Conservation (phyloP, 139 green algal genomes). For the Spirogloea muscicola region DNA sequence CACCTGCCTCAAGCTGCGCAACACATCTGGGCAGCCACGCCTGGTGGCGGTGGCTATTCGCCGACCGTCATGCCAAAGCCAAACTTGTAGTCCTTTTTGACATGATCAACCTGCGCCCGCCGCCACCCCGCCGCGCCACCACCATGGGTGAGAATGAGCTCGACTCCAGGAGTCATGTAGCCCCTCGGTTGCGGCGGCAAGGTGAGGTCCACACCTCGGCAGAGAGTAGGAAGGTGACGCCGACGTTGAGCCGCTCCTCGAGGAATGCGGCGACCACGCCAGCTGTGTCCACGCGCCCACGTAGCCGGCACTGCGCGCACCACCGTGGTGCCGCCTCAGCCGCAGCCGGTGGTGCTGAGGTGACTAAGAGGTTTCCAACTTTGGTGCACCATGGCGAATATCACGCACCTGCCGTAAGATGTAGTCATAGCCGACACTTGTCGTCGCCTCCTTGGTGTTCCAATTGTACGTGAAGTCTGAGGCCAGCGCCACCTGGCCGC, state of each 20-base stretch:
- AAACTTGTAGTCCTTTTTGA: slow-evolving; percentile 95
- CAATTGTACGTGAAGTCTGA: slow-evolving; percentile 93
- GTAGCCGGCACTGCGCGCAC: slow-evolving; percentile 45
- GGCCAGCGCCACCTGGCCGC: slow-evolving; percentile 65
- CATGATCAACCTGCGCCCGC: slow-evolving; percentile 79
- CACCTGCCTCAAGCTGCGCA: no score
- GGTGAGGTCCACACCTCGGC: slow-evolving; percentile 77
- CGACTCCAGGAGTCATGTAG: no score
- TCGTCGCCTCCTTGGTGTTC: slow-evolving; percentile 77
- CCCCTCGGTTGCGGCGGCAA: no score
- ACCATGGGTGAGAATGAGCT: no score
- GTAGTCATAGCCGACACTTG: slow-evolving; percentile 95
- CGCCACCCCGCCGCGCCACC: no score
- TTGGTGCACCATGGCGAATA: no score
- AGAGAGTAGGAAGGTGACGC: slow-evolving; percentile 92
- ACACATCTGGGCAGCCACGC: no score
- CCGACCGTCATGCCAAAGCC: slow-evolving; percentile 86
- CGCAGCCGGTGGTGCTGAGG: no score
- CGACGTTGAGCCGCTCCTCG: slow-evolving; percentile 90
- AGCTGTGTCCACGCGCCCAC: slow-evolving; percentile 67
- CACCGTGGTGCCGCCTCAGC: no score
- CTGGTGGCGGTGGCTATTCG: slow-evolving; percentile 68
- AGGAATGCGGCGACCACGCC: slow-evolving; percentile 76
- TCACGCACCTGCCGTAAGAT: slow-evolving; percentile 75
- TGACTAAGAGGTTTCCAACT: no score